phyloP scores from a whole-genome alignment of 2,329 filamentous ascomycete species.

The Penicillium hordei region DNA sequence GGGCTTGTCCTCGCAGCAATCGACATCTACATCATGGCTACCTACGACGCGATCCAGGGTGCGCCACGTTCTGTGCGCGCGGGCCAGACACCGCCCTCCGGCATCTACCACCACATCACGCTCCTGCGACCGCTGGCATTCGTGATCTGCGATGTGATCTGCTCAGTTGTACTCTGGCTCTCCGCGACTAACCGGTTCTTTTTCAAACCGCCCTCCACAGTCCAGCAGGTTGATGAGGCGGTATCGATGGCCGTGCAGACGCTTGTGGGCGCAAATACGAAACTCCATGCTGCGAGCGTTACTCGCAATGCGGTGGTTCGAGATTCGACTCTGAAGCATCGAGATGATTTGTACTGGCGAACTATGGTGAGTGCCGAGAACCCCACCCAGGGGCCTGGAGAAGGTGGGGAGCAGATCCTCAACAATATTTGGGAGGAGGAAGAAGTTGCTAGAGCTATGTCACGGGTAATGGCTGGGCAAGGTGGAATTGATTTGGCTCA shows the following conservation, averaged over 20 bases:
- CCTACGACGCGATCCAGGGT: constrained; percentile 57
- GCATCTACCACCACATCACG: constrained; percentile 48
- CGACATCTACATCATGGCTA: constrained; percentile 66
- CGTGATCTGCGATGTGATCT: constrained; percentile 60
- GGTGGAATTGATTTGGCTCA: constrained; percentile 44
- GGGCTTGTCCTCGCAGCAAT: constrained; percentile 58
- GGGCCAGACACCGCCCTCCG: constrained; percentile 59
- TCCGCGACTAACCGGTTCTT: constrained; percentile 79
- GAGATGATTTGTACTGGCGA: constrained; percentile 72
- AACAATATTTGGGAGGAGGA: constrained; percentile 68
- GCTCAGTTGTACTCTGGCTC: constrained; percentile 70
- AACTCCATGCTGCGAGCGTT: constrained; percentile 70
- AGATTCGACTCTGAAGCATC: constrained; percentile 67
- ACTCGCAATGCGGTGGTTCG: constrained; percentile 76
- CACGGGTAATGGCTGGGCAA: constrained; percentile 71
- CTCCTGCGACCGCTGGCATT: constrained; percentile 64
- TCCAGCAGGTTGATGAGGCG: constrained; percentile 64
- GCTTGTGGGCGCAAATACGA: constrained; percentile 62
- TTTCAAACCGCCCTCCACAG: constrained; percentile 58
- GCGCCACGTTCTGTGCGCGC: constrained; percentile 63
- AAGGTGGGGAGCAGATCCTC: constrained; percentile 46
- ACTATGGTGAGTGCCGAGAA: constrained; percentile 60
- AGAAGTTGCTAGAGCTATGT: constrained; percentile 63
- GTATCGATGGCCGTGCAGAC: constrained; percentile 50
- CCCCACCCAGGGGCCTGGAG: constrained; percentile 51